These are phyloP conservation scores for Cyberlindnera xylosilytica DNA, from an alignment of 805 yeast species.

Conservation along the genomic window DNA sequence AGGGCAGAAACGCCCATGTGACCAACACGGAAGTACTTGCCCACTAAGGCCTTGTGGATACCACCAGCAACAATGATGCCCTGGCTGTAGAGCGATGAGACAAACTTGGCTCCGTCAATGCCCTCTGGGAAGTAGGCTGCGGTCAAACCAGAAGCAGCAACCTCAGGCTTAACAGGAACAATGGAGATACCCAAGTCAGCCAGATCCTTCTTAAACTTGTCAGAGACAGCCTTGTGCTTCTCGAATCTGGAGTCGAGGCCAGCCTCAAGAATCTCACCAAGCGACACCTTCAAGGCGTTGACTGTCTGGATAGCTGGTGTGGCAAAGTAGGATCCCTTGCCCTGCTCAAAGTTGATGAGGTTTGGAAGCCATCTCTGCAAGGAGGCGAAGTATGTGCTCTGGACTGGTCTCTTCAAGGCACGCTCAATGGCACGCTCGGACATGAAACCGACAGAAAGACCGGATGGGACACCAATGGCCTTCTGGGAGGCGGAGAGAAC, in stretches of 20 bases:
- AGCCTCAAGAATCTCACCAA: conserved; percentile 61
- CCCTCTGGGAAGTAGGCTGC: conserved; percentile 82
- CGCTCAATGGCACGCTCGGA: conserved; percentile 70
- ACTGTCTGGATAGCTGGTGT: conserved; percentile 92
- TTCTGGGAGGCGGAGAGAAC: conserved; percentile 92
- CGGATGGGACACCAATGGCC: conserved; percentile 94
- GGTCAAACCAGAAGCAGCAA: conserved; percentile 85
- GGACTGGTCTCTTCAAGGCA: conserved; percentile 49
- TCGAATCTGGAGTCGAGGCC: conserved; percentile 59
- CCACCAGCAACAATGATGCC: conserved; percentile 89
- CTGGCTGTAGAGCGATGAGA: conserved; percentile 51
- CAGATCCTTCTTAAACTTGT: conserved; percentile 54
- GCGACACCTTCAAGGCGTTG: conserved; percentile 74
- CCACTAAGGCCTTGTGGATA: conserved; percentile 73
- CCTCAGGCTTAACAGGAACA: conserved; percentile 52
- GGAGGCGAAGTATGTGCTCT: conserved; percentile 55
- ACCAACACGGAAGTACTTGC: conserved; percentile 88
- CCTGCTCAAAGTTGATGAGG: conserved; percentile 81
- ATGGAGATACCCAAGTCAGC: conserved; percentile 62
- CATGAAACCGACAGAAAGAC: conserved; percentile 74
- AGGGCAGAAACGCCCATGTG: conserved; percentile 89
- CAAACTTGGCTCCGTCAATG: conserved; percentile 62
- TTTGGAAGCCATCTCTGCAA: conserved; percentile 85
- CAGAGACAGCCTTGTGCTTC: conserved; percentile 60
- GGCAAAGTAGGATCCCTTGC: conserved; percentile 85